phyloP scores from a whole-genome alignment of 257 asterid species.

The Solanum appendiculatum region DNA sequence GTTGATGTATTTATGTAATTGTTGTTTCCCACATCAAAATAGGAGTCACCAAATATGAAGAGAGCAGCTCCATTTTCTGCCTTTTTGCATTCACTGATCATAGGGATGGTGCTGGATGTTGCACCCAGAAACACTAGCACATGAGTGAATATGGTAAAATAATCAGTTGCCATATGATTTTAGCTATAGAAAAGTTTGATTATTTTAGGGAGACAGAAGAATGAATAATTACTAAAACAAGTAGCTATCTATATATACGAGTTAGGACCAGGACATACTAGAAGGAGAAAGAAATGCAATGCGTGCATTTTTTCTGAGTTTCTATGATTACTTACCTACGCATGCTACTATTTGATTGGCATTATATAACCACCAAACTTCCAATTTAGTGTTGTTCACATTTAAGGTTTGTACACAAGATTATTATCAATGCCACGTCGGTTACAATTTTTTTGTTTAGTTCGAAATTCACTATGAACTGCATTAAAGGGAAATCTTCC shows the following conservation, averaged over 20 bases:
- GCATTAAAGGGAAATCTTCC: not conserved
- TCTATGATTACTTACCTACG: not conserved
- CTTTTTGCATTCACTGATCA: not conserved
- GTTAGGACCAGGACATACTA: not conserved
- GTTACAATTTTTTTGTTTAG: too few species aligned
- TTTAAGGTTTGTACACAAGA: not conserved
- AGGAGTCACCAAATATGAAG: constrained; percentile 60
- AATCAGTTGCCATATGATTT: not conserved
- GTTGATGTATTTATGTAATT: constrained; percentile 62
- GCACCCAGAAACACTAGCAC: not conserved
- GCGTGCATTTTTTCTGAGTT: not conserved
- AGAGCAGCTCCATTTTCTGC: constrained; percentile 6
- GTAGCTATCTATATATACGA: not conserved
- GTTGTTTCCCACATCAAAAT: constrained; percentile 58
- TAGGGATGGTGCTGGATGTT: not conserved
- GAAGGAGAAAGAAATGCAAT: not conserved
- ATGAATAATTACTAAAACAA: not conserved
- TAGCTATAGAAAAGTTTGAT: not conserved
- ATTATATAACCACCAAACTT: not conserved
- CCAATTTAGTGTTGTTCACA: not conserved
- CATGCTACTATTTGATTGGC: not conserved
- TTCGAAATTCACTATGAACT: too few species aligned
- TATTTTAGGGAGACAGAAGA: not conserved
- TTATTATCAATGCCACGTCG: too few species aligned
- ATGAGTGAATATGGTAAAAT: not conserved